Conservation (phyloP, 441 rosid genomes). For the Syzygium syzygioides region DNA sequence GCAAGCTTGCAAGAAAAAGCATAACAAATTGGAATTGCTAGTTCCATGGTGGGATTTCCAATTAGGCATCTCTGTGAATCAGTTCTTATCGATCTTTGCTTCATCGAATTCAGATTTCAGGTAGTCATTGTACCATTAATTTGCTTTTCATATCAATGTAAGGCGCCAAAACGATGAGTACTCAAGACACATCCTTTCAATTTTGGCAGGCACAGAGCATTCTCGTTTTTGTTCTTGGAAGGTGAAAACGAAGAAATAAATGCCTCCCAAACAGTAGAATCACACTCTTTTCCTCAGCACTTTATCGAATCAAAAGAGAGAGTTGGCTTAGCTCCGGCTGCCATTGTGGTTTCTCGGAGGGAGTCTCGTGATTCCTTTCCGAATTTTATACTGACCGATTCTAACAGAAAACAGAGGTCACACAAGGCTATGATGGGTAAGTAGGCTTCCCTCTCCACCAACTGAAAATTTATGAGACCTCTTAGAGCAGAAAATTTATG, state of each 20-base stretch:
- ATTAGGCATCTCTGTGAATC: conserved; percentile 76
- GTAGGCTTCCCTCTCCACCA: neutral
- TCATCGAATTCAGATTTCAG: conserved; percentile 85
- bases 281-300: conserved; percentile 82
- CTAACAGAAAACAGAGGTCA: conserved; percentile 51
- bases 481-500: neutral
- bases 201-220: conserved; percentile 68
- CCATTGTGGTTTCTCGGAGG: conserved; percentile 56
- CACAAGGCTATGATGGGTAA: conserved; percentile 8
- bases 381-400: conserved; percentile 50
- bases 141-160: neutral
- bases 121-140: conserved; percentile 16
- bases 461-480: too few species aligned
- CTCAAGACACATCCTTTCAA: neutral
- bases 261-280: conserved; percentile 60
- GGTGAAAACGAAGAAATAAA: conserved; percentile 75
- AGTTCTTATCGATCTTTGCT: conserved; percentile 76
- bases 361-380: conserved; percentile 47
- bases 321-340: conserved; percentile 80
- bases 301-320: conserved; percentile 55
- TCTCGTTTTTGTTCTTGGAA: conserved; percentile 70
- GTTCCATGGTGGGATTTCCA: conserved; percentile 98
- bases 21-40: conserved; percentile 63
- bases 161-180: neutral
- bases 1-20: conserved; percentile 87